Evolutionary conservation across 257 asterid genomes (phyloP).

Genomic region (Lycium ferocissimum): DNA sequence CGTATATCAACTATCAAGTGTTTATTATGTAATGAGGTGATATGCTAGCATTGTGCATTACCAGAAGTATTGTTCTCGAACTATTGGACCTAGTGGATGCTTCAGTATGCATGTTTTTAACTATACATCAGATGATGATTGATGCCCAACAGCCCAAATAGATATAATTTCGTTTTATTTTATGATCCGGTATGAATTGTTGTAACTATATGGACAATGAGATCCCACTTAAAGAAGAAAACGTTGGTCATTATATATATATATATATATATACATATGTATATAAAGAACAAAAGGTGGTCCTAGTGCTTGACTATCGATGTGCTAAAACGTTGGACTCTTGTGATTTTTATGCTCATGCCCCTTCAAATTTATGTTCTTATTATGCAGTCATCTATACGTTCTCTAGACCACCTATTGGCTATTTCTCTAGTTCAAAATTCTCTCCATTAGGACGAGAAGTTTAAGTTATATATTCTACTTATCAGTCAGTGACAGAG

Average conservation of each 20-base stretch:
- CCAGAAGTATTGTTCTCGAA: too few species aligned
- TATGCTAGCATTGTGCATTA: too few species aligned
- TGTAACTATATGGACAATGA: background rate
- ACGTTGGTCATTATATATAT: background rate
- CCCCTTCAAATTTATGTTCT: background rate
- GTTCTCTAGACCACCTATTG: background rate
- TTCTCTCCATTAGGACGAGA: background rate
- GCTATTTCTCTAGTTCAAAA: background rate
- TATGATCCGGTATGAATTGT: background rate
- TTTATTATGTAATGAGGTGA: too few species aligned
- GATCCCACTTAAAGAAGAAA: constrained; percentile 14
- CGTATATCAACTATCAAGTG: background rate
- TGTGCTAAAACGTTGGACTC: background rate
- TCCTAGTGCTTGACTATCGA: background rate
- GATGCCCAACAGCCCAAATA: background rate
- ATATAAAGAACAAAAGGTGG: background rate
- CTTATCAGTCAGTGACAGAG: too few species aligned
- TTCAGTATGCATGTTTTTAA: background rate
- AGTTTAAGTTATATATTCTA: background rate
- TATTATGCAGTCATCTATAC: background rate
- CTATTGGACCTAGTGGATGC: too few species aligned
- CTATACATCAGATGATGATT: background rate
- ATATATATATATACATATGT: too few species aligned
- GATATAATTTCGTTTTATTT: background rate
- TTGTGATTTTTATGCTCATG: background rate